A percentile compares a stretch with the other conserved stretches of the same genome.
phyloP scores from a whole-genome alignment of 2,329 filamentous ascomycete species.

The Alternaria sp. region DNA sequence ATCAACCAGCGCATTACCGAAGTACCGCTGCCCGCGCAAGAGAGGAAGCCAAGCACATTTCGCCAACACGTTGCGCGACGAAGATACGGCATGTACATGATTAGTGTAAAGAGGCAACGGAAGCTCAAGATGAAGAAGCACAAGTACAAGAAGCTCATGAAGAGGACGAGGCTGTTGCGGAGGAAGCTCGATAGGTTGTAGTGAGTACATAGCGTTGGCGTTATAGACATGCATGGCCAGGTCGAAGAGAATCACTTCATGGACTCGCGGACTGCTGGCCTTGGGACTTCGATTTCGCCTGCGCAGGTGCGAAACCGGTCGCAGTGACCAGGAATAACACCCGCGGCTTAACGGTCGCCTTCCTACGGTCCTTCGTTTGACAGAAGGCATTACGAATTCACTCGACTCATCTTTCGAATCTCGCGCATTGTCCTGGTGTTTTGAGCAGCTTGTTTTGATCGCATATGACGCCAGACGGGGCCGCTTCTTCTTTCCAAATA shows the following conservation, averaged over 20 bases:
- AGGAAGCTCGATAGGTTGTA: constrained; percentile 71
- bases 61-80: constrained; percentile 31
- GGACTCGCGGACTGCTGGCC: not conserved
- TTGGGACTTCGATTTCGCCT: not conserved
- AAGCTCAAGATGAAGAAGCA: constrained; percentile 99
- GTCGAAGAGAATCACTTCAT: constrained; percentile 8
- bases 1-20: constrained; percentile 46
- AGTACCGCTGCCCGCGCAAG: constrained; percentile 20
- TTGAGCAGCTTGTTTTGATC: constrained; percentile 34
- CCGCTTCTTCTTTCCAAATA: constrained; percentile 37
- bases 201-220: constrained; percentile 29
- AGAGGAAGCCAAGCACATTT: constrained; percentile 29
- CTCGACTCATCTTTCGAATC: constrained; percentile 35
- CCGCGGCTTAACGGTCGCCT: not conserved
- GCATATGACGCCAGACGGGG: constrained; percentile 31
- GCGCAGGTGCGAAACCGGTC: not conserved
- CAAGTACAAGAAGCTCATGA: constrained; percentile 99
- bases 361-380: constrained; percentile 1
- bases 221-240: constrained; percentile 18
- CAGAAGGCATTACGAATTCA: constrained; percentile 38
- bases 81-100: constrained; percentile 70
- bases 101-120: constrained; percentile 90
- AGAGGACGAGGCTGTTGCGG: constrained; percentile 84
- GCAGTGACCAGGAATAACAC: not conserved
- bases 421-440: constrained; percentile 24